Evolutionary conservation across 2,329 filamentous ascomycete genomes (phyloP).

Genomic region (Tolypocladium album): DNA sequence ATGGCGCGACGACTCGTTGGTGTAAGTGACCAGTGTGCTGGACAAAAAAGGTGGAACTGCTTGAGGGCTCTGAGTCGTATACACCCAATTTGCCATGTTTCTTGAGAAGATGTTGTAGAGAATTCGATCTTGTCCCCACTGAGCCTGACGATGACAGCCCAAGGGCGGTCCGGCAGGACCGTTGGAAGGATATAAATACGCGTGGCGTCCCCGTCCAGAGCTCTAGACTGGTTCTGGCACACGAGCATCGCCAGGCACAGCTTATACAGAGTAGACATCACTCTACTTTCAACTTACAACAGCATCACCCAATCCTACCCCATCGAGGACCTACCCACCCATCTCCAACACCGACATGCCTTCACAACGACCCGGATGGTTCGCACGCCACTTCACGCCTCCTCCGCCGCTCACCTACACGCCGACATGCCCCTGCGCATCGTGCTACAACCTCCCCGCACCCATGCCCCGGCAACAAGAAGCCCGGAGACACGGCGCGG

Average conservation of each 20-base stretch:
- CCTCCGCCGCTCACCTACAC: constrained; percentile 23
- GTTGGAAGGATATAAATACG: neutral
- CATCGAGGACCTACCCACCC: neutral
- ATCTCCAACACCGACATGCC: constrained; percentile 11
- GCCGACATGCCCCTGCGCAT: constrained; percentile 23
- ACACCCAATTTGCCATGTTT: neutral
- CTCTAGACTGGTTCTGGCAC: no score
- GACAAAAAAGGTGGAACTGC: neutral
- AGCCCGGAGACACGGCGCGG: neutral
- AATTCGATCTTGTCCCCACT: neutral
- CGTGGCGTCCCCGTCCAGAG: neutral
- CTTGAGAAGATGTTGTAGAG: neutral
- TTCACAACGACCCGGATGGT: constrained; percentile 23
- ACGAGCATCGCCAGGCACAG: neutral
- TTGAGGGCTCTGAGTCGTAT: neutral
- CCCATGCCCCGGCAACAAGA: neutral
- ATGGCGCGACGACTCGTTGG: neutral
- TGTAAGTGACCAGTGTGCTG: neutral
- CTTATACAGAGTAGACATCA: neutral
- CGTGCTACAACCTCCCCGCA: constrained; percentile 7
- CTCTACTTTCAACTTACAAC: neutral
- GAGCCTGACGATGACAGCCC: neutral
- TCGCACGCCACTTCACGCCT: constrained; percentile 28
- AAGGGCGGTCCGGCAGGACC: neutral
- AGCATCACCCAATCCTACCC: neutral